Base-by-base conservation (phyloP, 768 basidiomycete species). In the Chalciporus piperatus region DNA sequence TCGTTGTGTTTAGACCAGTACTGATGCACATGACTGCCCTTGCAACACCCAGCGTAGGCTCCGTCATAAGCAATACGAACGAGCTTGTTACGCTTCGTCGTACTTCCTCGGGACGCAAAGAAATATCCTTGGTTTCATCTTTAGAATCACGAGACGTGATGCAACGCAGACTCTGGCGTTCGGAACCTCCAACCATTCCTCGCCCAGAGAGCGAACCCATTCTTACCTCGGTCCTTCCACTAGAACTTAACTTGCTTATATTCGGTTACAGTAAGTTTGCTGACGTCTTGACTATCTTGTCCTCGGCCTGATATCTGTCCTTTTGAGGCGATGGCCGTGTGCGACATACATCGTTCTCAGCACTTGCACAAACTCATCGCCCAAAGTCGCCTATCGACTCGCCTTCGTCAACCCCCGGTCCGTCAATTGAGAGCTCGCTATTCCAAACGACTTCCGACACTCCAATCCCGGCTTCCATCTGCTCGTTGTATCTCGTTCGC, bases 211-310 rank as follows among this genome's bases (percentile, higher is more conserved):
- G 3, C 1, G 47, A 51, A 40, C 48, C 51, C 35, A 53, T 41
- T 37, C 45, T 77, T 38, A 76, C 76, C 5, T 69, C 71, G 1
- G 60, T 77, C 10, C 67, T 85, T 25, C 82, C 85, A 5, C 62
- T 92, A 8, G 83, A 83, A 41, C 66, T 81, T 0, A 79, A 83
- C 32, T 48, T 67, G 0, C 71, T 93, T 22, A 57, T 92, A 30
- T 68, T 85, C 41, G 92, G 90, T 37, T 82, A 76, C 56, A 76
- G 89, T 89, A 56, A 30, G 80, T 66, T 4, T 47, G 45, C 19
- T 7, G 10, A 3, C 30, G 4, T 13, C 16, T 33, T 19, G 6
- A 20, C 13, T 30, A 11, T 13, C 13, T 41, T 19, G 25, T 27
- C 11, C 8, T 32, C 13, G 8, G 3, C 7, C 16, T 58, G 9